Conservation (phyloP, 495 filamentous ascomycete genomes). For the Aspergillus cavernicola region DNA sequence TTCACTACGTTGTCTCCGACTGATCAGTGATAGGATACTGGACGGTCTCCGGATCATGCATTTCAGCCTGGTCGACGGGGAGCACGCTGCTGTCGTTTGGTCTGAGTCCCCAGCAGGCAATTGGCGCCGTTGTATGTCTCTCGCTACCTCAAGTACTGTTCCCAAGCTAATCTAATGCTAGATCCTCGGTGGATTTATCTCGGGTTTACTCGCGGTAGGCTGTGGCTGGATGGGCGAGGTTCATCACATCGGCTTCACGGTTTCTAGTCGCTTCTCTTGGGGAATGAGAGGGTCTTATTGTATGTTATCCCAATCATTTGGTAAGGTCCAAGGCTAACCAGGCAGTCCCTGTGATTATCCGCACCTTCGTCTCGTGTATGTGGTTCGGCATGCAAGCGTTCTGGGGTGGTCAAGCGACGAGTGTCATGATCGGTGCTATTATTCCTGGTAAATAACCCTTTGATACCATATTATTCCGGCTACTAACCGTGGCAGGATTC, state of each 20-base stretch:
- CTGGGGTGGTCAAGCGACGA: conserved; percentile 7
- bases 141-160: too few species aligned
- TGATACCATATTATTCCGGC: too few species aligned
- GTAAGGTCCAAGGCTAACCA: background rate
- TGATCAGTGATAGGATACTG: background rate
- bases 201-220: background rate
- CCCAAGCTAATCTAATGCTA: background rate
- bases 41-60: conserved; percentile 5
- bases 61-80: conserved; percentile 8
- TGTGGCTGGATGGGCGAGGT: conserved; percentile 7
- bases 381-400: conserved; percentile 12
- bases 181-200: background rate
- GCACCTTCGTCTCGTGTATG: conserved; percentile 4
- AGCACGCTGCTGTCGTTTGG: conserved; percentile 7
- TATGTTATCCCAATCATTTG: background rate
- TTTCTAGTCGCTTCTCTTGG: conserved; percentile 5
- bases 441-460: conserved; percentile 1
- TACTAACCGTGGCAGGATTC: background rate
- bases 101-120: conserved; percentile 8
- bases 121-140: background rate
- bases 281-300: conserved; percentile 11
- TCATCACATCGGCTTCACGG: conserved; percentile 9
- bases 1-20: background rate
- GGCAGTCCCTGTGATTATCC: conserved; percentile 8
- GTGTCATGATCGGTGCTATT: conserved; percentile 11